These are phyloP conservation scores for Botrytis porri DNA, from an alignment of 2,329 filamentous ascomycete species.

Conservation along the genomic window DNA sequence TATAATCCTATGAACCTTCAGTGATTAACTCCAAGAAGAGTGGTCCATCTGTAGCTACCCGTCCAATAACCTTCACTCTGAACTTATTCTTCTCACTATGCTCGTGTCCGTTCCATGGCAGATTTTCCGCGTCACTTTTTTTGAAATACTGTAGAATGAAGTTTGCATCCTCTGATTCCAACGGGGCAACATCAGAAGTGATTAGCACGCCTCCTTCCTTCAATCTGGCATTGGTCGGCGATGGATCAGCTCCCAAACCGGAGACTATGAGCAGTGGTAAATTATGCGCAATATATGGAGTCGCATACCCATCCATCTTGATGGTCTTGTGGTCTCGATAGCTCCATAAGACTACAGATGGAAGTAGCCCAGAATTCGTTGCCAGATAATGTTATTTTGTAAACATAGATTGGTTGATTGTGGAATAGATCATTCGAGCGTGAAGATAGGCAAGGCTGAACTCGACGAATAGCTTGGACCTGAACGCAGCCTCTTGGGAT, in stretches of 20 bases:
- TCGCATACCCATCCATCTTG: slow-evolving; percentile 74
- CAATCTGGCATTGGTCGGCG: slow-evolving; percentile 34
- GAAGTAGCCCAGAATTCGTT: background rate
- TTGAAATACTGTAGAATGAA: slow-evolving; percentile 65
- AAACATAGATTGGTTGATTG: slow-evolving; percentile 3
- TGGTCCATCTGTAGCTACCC: slow-evolving; percentile 57
- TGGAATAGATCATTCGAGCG: slow-evolving; percentile 6
- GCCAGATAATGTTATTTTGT: slow-evolving; percentile 14
- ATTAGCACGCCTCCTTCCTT: slow-evolving; percentile 51
- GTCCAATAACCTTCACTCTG: slow-evolving; percentile 70
- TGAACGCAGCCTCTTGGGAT: background rate
- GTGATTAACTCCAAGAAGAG: slow-evolving; percentile 29
- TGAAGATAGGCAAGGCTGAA: slow-evolving; percentile 10
- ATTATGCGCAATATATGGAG: slow-evolving; percentile 80
- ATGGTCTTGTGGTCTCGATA: slow-evolving; percentile 22
- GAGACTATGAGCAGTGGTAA: slow-evolving; percentile 80
- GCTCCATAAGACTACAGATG: slow-evolving; percentile 33
- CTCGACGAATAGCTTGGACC: too few species aligned
- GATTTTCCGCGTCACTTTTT: slow-evolving; percentile 59
- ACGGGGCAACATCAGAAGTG: slow-evolving; percentile 65
- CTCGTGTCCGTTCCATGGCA: slow-evolving; percentile 65
- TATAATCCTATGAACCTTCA: slow-evolving; percentile 46
- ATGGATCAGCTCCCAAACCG: slow-evolving; percentile 58
- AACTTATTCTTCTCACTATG: slow-evolving; percentile 53
- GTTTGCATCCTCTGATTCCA: slow-evolving; percentile 63